Evolutionary conservation across 1,139 yeast genomes (phyloP).

Genomic region (Pichia sp.): DNA sequence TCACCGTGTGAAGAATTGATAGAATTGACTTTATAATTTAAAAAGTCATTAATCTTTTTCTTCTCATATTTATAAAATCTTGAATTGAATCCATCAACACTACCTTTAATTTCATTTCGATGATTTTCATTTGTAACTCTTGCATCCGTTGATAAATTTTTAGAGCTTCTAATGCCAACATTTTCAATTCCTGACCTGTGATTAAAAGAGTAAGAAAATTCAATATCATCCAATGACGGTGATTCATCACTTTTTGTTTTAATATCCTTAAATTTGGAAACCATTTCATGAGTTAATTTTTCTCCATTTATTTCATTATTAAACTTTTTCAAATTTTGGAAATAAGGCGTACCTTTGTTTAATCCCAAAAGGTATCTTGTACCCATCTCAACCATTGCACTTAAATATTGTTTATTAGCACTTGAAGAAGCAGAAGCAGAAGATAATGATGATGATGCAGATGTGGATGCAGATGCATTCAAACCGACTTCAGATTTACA

Average conservation of each 20-base stretch:
- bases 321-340: slow-evolving; percentile 3
- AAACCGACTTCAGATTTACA: slow-evolving; percentile 44
- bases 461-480: slow-evolving; percentile 35
- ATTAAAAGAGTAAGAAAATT: slow-evolving; percentile 64
- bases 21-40: slow-evolving; percentile 31
- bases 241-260: slow-evolving; percentile 13
- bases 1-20: slow-evolving; percentile 41
- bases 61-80: slow-evolving; percentile 42
- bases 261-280: slow-evolving; percentile 43
- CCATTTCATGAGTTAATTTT: slow-evolving; percentile 30
- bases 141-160: slow-evolving; percentile 72
- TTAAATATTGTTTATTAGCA: slow-evolving; percentile 33
- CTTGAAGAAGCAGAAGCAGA: background rate
- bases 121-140: slow-evolving; percentile 67
- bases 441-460: background rate
- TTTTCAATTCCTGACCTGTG: slow-evolving; percentile 87
- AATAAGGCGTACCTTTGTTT: slow-evolving; percentile 30
- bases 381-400: slow-evolving; percentile 72
- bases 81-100: slow-evolving; percentile 41
- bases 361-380: slow-evolving; percentile 56
- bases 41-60: slow-evolving; percentile 46
- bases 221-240: slow-evolving; percentile 22
- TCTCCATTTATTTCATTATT: background rate
- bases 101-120: slow-evolving; percentile 66
- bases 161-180: slow-evolving; percentile 75